Percentiles rank a stretch among this genome's conserved stretches.
Conservation (phyloP, 768 basidiomycete genomes). For the Russula compacta region DNA sequence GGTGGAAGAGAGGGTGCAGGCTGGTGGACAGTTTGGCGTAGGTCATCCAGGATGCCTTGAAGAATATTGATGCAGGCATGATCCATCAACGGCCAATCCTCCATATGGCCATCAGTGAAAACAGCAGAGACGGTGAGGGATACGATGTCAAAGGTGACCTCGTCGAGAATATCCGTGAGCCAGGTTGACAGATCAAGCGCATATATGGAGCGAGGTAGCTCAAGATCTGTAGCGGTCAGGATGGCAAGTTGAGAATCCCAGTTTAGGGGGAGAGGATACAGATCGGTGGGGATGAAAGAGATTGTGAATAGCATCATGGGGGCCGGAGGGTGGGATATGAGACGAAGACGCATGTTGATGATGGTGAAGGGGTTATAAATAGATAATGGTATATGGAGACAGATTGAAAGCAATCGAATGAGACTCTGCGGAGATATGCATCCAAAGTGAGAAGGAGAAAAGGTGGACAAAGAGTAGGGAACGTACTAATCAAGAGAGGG, state of each 20-base stretch:
- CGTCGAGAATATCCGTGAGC: conserved; percentile 42
- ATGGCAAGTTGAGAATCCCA: conserved; percentile 50
- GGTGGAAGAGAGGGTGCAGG: conserved; percentile 26
- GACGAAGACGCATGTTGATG: conserved; percentile 47
- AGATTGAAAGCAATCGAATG: conserved; percentile 3
- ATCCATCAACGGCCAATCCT: conserved; percentile 40
- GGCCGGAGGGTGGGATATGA: conserved; percentile 35
- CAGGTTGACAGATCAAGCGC: conserved; percentile 53
- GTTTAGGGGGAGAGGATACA: conserved; percentile 37
- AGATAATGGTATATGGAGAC: conserved; percentile 16
- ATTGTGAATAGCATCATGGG: conserved; percentile 54
- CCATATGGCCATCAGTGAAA: conserved; percentile 48
- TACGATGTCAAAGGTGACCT: conserved; percentile 55
- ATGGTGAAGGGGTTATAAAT: neutral
- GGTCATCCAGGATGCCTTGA: conserved; percentile 42
- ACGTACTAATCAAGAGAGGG: conserved; percentile 12
- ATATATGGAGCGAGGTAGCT: conserved; percentile 43
- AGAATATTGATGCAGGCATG: conserved; percentile 37
- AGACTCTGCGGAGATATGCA: neutral
- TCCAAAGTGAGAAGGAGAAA: neutral
- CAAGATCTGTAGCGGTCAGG: conserved; percentile 43
- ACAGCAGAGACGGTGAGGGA: conserved; percentile 37
- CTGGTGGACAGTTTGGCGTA: conserved; percentile 38
- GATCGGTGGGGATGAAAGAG: conserved; percentile 36
- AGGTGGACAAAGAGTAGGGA: neutral